These are phyloP conservation scores for Botrytis elliptica DNA, from an alignment of 2,329 filamentous ascomycete genomes.

Conservation along the genomic window DNA sequence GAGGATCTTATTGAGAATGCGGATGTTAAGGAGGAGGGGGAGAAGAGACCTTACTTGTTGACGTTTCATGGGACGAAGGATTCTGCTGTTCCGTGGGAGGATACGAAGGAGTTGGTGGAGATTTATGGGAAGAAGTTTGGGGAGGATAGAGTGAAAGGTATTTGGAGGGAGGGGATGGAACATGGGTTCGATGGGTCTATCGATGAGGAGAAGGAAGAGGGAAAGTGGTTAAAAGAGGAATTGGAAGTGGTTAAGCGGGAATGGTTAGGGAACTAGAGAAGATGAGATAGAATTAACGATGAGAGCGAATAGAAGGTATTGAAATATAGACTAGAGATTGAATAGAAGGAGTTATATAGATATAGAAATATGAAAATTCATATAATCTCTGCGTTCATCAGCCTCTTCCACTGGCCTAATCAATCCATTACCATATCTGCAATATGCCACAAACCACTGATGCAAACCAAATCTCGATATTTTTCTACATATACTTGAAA, in stretches of 20 bases:
- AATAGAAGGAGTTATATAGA: neutral
- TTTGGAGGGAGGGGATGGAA: conserved; percentile 3
- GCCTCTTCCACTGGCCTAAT: neutral
- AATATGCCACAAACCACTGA: no score
- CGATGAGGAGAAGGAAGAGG: neutral
- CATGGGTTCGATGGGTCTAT: conserved; percentile 3
- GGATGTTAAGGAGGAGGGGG: no score
- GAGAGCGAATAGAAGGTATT: neutral
- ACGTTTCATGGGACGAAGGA: neutral
- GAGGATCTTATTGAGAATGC: neutral
- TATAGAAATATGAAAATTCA: neutral
- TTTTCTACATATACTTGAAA: neutral
- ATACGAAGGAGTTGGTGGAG: neutral
- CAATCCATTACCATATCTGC: neutral
- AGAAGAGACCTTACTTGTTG: neutral
- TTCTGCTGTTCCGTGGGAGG: conserved; percentile 1
- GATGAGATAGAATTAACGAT: neutral
- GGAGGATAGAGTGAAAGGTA: neutral
- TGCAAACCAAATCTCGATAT: no score
- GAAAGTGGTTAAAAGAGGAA: neutral
- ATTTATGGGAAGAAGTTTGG: conserved; percentile 6
- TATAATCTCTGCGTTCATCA: neutral
- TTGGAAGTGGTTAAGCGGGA: neutral
- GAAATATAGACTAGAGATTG: neutral
- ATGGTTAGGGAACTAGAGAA: neutral